phyloP scores from a whole-genome alignment of 73 alveolate species.

The Durusdinium trenchii region DNA sequence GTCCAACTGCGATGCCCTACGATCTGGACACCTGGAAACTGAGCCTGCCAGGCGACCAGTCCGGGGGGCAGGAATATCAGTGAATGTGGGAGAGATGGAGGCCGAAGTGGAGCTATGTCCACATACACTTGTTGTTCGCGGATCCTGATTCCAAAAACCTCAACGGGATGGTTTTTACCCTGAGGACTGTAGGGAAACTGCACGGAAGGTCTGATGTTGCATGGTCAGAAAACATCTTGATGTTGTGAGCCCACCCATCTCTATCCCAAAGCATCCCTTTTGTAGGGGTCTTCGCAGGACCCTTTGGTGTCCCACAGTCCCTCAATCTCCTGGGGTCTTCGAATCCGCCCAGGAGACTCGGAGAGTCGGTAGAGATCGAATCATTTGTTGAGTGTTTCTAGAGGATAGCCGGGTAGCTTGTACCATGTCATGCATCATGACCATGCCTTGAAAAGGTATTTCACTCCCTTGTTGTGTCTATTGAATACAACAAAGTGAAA shows the following conservation, averaged over 20 bases:
- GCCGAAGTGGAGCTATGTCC: neutral
- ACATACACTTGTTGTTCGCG: neutral
- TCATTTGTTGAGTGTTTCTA: no score
- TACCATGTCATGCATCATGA: no score
- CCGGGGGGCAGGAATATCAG: neutral
- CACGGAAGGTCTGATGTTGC: neutral
- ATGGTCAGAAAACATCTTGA: neutral
- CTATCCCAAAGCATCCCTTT: neutral
- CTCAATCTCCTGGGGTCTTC: no score
- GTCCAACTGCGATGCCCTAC: conserved; percentile 59
- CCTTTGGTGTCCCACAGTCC: no score
- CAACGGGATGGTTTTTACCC: neutral
- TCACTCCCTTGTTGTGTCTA: no score
- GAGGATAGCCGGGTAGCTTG: no score
- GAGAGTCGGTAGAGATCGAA: no score
- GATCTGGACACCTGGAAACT: conserved; percentile 66
- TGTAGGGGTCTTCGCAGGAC: no score
- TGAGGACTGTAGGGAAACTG: neutral
- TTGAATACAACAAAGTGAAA: no score
- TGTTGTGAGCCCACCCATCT: neutral
- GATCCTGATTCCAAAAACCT: neutral
- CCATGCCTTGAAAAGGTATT: no score
- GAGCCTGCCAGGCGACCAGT: neutral
- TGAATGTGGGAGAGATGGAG: neutral
- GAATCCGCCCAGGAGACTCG: no score